Evolutionary conservation across 495 filamentous ascomycete genomes (phyloP), one percentile per base, ranked within the genome.

Genomic region (Hypoxylon crocopeplum): DNA sequence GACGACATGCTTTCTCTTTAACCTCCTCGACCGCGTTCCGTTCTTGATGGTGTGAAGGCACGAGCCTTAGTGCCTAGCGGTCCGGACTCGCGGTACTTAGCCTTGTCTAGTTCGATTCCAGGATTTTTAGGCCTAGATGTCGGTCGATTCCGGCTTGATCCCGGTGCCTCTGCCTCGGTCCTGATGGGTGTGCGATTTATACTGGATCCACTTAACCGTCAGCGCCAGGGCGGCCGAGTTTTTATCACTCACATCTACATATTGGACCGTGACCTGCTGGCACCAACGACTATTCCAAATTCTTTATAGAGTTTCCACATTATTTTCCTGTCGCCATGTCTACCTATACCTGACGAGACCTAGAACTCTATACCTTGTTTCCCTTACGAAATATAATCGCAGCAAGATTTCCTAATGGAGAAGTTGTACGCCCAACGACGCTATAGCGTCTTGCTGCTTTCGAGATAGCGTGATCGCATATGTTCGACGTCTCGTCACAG

Each of bases 141-240:
- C 42, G 44, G 60, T 59, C 42, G 22, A 58, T 57, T 32, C 49
- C 54, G 49, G 44, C 49, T 58, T 25, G 19, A 59, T 29, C 38
- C 33, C 42, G 48, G 46, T 29, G 34, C 8, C 38, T 44, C 24
- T 41, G 29, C 37, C 41, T 63, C 37, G 22, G 34, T n/a, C 30
- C 25, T 13, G 7, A n/a, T 5, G n/a, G 32, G 32, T 16, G 15
- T 27, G 24, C 8, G 24, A 27, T 8, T 27, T 27, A 8, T 8
- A 8, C 24, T 8, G n/a, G 39, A 48, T 40, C 55, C 49, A 59
- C 61, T 45, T 29, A 20, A 21, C 48, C 30, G 30, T 24, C 10
- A 39, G 22, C 42, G 17, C 11, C 29, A 10, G 27, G 20, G 12
- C 47, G 19, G 29, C 24, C 20, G 39, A 30, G n/a, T n/a, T n/a